Percentiles rank a stretch among this genome's conserved stretches.
phyloP scores from a whole-genome alignment of 305 asterid species.

The Solanum hybrid region DNA sequence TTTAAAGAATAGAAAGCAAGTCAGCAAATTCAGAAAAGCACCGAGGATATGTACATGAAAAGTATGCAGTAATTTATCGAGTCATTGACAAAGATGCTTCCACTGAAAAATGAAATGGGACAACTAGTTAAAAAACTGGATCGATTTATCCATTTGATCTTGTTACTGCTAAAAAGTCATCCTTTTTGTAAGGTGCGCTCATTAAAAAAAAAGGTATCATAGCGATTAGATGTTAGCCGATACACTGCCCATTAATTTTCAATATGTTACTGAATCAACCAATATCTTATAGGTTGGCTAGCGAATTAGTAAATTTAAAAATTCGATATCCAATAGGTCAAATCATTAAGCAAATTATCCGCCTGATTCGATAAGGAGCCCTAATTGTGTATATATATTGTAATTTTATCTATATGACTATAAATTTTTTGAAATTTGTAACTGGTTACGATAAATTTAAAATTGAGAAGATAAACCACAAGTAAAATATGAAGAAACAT shows the following conservation, averaged over 20 bases:
- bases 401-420: neutral
- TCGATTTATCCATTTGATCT: too few species aligned
- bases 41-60: neutral
- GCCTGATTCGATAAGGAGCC: neutral
- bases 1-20: neutral
- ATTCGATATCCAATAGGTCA: neutral
- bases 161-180: neutral
- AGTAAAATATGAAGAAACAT: neutral
- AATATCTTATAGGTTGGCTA: neutral
- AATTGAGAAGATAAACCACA: neutral
- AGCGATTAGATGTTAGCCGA: neutral
- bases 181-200: neutral
- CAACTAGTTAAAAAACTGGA: neutral
- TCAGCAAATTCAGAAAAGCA: too few species aligned
- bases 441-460: neutral
- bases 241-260: neutral
- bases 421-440: too few species aligned
- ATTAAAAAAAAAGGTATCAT: too few species aligned
- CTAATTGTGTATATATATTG: too few species aligned
- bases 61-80: neutral
- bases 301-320: too few species aligned
- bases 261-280: neutral
- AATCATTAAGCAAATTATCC: neutral
- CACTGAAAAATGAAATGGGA: neutral
- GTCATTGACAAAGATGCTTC: neutral